These are phyloP conservation scores for Candida loeiensis DNA, from an alignment of 805 yeast species.

Conservation along the genomic window DNA sequence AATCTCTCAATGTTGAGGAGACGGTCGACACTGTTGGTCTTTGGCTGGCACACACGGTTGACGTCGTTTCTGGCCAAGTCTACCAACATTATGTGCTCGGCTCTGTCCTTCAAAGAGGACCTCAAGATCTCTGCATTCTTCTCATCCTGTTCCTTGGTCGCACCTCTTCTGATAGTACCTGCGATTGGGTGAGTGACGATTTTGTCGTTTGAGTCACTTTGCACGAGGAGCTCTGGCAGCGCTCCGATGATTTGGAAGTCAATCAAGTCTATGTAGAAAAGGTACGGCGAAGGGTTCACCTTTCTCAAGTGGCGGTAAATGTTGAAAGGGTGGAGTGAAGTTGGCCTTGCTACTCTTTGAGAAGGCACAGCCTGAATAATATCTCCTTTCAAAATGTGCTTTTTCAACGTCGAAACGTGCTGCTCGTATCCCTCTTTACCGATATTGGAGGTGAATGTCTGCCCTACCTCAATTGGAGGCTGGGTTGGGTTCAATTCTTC, in stretches of 20 bases:
- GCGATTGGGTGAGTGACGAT: constrained; percentile 97
- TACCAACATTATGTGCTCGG: constrained; percentile 98
- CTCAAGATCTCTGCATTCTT: constrained; percentile 68
- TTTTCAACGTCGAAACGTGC: constrained; percentile 71
- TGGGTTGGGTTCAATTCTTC: constrained; percentile 64
- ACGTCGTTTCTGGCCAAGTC: constrained; percentile 96
- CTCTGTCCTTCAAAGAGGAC: constrained; percentile 83
- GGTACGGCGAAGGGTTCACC: constrained; percentile 95
- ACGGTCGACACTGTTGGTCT: constrained; percentile 80
- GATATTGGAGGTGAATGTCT: constrained; percentile 77
- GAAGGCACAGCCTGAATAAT: constrained; percentile 98
- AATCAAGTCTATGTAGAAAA: constrained; percentile 86
- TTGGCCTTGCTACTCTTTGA: constrained; percentile 93
- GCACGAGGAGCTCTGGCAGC: constrained; percentile 90
- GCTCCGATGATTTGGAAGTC: constrained; percentile 97
- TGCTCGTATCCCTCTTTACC: constrained; percentile 91
- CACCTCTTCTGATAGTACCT: constrained; percentile 90
- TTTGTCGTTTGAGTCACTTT: constrained; percentile 66
- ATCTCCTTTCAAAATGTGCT: constrained; percentile 86
- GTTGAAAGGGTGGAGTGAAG: constrained; percentile 93
- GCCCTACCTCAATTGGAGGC: constrained; percentile 62
- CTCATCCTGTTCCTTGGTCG: constrained; percentile 89
- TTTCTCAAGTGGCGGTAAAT: constrained; percentile 91
- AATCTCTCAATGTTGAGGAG: constrained; percentile 87
- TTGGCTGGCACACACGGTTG: constrained; percentile 90